Evolutionary conservation across 306 rosid species (phyloP).

Genomic region (Vicia sativa): DNA sequence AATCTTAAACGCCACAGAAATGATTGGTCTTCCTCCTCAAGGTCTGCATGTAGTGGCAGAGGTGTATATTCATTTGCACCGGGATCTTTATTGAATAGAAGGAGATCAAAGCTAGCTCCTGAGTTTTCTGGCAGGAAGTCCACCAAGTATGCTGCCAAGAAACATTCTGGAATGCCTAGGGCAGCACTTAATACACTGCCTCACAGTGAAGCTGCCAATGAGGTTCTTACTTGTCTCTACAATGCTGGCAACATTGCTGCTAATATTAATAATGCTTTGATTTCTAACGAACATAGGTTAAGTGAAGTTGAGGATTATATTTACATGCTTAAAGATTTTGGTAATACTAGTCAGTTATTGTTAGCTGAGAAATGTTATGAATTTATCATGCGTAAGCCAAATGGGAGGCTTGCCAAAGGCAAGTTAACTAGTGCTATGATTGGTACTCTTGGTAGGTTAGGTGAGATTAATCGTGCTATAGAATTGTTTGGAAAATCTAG

Average conservation of each 20-base stretch:
- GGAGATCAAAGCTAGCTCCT: constrained; percentile 53
- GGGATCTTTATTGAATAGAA: constrained; percentile 48
- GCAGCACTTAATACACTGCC: constrained; percentile 45
- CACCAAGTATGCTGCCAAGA: constrained; percentile 73
- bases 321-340: constrained; percentile 67
- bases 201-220: constrained; percentile 67
- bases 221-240: constrained; percentile 54
- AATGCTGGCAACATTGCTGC: constrained; percentile 56
- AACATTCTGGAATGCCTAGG: constrained; percentile 71
- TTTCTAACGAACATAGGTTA: constrained; percentile 57
- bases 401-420: constrained; percentile 61
- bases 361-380: constrained; percentile 63
- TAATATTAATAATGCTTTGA: constrained; percentile 54
- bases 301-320: constrained; percentile 68
- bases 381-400: constrained; percentile 63
- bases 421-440: constrained; percentile 82
- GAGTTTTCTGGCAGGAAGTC: constrained; percentile 85
- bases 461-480: constrained; percentile 66
- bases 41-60: constrained; percentile 36
- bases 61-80: constrained; percentile 40
- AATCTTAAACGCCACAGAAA: not conserved
- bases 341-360: constrained; percentile 65
- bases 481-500: constrained; percentile 61
- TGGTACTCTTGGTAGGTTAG: constrained; percentile 87
- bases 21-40: constrained; percentile 17